These are phyloP conservation scores for Rhazya stricta DNA, from an alignment of 257 asterid genomes.

Conservation along the genomic window DNA sequence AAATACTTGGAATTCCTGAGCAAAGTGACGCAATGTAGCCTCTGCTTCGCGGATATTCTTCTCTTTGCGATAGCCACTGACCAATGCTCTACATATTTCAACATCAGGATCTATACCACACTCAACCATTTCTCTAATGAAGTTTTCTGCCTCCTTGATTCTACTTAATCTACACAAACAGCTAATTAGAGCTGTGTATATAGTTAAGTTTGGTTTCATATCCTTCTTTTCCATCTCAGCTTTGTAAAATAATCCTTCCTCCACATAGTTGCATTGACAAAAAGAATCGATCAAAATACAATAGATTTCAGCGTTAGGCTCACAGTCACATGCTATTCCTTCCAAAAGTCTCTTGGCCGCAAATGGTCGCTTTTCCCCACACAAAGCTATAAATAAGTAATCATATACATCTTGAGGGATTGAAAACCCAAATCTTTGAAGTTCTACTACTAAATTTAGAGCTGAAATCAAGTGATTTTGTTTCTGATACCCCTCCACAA, in stretches of 20 bases:
- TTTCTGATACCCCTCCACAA: constrained; percentile 65
- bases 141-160: constrained; percentile 52
- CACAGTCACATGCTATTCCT: constrained; percentile 36
- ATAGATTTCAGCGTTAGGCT: constrained; percentile 41
- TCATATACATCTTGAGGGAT: constrained; percentile 53
- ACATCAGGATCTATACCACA: constrained; percentile 45
- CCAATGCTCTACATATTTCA: constrained; percentile 57
- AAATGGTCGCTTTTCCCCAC: constrained; percentile 69
- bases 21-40: constrained; percentile 44
- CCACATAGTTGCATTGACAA: constrained; percentile 43
- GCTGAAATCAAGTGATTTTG: constrained; percentile 63
- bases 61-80: constrained; percentile 50
- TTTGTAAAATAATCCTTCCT: constrained; percentile 53
- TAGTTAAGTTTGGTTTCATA: constrained; percentile 40
- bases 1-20: constrained; percentile 43
- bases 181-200: constrained; percentile 51
- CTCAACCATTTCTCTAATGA: constrained; percentile 65
- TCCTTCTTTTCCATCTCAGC: constrained; percentile 46
- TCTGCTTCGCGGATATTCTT: constrained; percentile 40
- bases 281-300: constrained; percentile 55
- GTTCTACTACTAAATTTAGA: constrained; percentile 61
- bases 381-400: constrained; percentile 53
- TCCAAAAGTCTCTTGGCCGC: constrained; percentile 70
- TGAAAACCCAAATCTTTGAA: constrained; percentile 44
- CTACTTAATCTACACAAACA: constrained; percentile 53